Base-by-base conservation (phyloP, 805 yeast genomes). In the Zygosaccharomyces siamensis region DNA sequence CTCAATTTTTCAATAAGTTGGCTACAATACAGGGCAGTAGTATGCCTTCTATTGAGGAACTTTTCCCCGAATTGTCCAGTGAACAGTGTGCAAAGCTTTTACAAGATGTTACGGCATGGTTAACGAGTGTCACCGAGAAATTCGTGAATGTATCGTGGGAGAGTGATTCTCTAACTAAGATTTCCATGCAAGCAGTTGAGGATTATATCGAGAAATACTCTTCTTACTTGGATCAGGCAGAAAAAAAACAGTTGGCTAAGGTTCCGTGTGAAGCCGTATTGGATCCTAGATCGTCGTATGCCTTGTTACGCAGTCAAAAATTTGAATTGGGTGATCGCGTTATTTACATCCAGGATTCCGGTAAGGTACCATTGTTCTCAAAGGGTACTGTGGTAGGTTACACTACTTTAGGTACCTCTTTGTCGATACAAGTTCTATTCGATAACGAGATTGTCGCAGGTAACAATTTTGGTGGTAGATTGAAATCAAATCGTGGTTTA, bases 381-480 rank as follows among this genome's bases (percentile, higher is more conserved):
- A 85, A 85, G 60, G 99, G 99, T 64, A 89, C 97, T 0, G 95
- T 93, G 47, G 84, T 87, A 43, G 84, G 86, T 7, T 88, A 87
- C 37, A 75, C 80, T 31, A 79, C 82, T 56, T 75, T 80, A 31
- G 78, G 80, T 7, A 60, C 70, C n/a, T 68, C 62, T 45, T 64
- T 77, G 8, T 77, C 83, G 0, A 72, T 93, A 48, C 89, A 86
- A 54, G 83, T 93, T 45, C 67, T 93, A 32, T 93, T 92, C 74
- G 99, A 93, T 62, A 69, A 77, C 48, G 86, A 90, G 36, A 73
- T 92, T 48, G 73, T 89, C 45, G 86, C 93, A 41, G 98, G 97
- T 58, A 84, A 81, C 62, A 80, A 77, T 23, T 74, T 93, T 70
- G 86, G 82, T 56, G 96, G 95, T 4, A 80, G 87, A 63, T 73